Evolutionary conservation across 129 eudicot species (phyloP), one percentile per base, ranked within the genome.

Genomic region (Flaveria bidentis): DNA sequence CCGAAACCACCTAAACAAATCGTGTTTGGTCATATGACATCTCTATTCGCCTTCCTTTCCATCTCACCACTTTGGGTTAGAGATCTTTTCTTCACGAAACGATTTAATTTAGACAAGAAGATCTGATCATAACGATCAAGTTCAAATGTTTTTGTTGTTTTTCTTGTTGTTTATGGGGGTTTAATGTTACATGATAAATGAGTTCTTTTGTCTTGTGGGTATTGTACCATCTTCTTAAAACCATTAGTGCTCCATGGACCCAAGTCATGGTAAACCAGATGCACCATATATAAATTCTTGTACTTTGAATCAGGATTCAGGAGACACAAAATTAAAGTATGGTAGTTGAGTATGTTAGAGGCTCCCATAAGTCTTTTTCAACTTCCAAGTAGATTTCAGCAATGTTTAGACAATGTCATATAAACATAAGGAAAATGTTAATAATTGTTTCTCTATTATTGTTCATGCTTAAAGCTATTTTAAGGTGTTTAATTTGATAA

Each of bases 61-160:
- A 64, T 80, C 81, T 88, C 94, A 53, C 97, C 94, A 22, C 88
- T 91, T 47, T 91, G 94, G 97, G 84, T 80, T 50, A 81, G 97
- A 72, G 97, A 91, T 79, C 53, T 71, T 18, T 91, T 91, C 80
- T 91, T 88, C 60, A 73, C 84, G 3, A 84, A 66, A 13, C 64
- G 91, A 49, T 88, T 91, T 67, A 80, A 76, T 52, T 69, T 91
- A n/a, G 80, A 86, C 69, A 84, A 77, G 78, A 81, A 73, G 76
- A 72, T 81, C 25, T 57, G 74, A 69, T 75, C 73, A 13, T 36
- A 18, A 5, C 6, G 20, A 45, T 45, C 13, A 74, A 13, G 50
- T 42, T 73, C 52, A 75, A 45, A 26, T 78, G 41, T 15, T 69
- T 26, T 30, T 66, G 65, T 46, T 75, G 17, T 23, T 15, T 9